These are phyloP conservation scores for Suillus subaureus DNA, from an alignment of 768 basidiomycete genomes.

Conservation along the genomic window DNA sequence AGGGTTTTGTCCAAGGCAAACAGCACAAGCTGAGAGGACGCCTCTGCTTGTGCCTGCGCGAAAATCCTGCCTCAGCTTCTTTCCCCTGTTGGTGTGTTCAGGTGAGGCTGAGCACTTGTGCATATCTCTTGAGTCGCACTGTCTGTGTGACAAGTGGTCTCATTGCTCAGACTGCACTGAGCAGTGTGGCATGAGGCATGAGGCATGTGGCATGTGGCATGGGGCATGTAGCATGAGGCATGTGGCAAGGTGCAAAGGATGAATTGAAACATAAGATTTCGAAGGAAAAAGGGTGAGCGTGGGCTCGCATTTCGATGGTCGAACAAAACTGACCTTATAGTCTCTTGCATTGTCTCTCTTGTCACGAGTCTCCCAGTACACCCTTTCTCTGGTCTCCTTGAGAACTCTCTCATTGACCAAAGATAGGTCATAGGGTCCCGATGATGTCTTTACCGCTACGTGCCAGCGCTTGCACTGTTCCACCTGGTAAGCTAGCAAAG, in stretches of 20 bases:
- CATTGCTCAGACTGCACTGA: not conserved
- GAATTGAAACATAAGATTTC: no score
- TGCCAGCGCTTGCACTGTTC: not conserved
- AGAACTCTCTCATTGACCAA: not conserved
- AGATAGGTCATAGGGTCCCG: not conserved
- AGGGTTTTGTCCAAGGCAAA: constrained; percentile 36
- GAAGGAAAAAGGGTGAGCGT: no score
- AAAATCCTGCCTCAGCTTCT: not conserved
- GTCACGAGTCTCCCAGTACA: not conserved
- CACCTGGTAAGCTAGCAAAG: not conserved
- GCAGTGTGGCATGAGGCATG: not conserved
- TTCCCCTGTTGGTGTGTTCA: not conserved
- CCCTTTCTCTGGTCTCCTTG: not conserved
- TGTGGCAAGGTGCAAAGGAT: not conserved
- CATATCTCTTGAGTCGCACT: not conserved
- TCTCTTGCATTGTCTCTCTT: not conserved
- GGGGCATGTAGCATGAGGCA: not conserved
- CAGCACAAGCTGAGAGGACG: constrained; percentile 22
- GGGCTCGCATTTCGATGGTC: no score
- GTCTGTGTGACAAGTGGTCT: not conserved
- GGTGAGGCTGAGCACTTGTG: not conserved
- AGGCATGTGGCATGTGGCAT: not conserved
- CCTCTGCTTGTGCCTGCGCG: not conserved
- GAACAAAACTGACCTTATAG: not conserved
- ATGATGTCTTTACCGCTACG: not conserved